Evolutionary conservation across 345 rosid genomes (phyloP).

Genomic region (Camelina hispida): DNA sequence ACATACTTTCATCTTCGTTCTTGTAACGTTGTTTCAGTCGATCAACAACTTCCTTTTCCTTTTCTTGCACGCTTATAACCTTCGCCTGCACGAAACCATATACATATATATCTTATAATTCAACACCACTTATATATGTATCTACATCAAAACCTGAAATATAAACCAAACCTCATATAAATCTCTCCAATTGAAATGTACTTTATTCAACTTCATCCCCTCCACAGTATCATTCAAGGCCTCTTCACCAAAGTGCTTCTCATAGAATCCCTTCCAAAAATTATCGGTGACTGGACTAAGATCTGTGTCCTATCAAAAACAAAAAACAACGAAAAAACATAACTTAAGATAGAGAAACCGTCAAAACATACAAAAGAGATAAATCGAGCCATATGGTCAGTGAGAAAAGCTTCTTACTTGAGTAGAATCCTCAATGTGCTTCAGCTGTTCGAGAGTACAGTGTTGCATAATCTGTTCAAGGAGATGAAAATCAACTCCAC

Average conservation of each 20-base stretch:
- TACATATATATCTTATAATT: constrained; percentile 4
- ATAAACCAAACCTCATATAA: constrained; percentile 61
- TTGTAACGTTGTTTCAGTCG: constrained; percentile 66
- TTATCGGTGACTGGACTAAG: constrained; percentile 79
- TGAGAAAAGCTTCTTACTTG: constrained; percentile 47
- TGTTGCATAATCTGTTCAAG: constrained; percentile 73
- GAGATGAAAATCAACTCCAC: constrained; percentile 76
- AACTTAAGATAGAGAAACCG: not conserved
- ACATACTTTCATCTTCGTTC: constrained; percentile 75
- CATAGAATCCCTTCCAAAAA: constrained; percentile 78
- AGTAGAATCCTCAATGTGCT: constrained; percentile 73
- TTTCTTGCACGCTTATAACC: constrained; percentile 50
- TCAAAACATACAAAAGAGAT: constrained; percentile 6
- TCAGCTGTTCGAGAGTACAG: constrained; percentile 78
- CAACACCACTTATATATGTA: not conserved
- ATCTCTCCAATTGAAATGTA: constrained; percentile 66
- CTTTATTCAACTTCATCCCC: constrained; percentile 63
- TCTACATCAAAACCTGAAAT: constrained; percentile 6
- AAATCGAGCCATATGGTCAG: not conserved
- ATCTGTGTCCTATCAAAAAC: constrained; percentile 64
- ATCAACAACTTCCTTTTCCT: constrained; percentile 53
- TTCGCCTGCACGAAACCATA: constrained; percentile 60
- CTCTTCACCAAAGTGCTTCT: constrained; percentile 57
- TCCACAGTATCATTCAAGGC: constrained; percentile 50
- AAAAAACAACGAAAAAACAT: constrained; percentile 14